A percentile compares a stretch with the other conserved stretches of the same genome.
Evolutionary conservation across 352 stramenopile genomes (phyloP).

Genomic region (Globisporangium nagaii): DNA sequence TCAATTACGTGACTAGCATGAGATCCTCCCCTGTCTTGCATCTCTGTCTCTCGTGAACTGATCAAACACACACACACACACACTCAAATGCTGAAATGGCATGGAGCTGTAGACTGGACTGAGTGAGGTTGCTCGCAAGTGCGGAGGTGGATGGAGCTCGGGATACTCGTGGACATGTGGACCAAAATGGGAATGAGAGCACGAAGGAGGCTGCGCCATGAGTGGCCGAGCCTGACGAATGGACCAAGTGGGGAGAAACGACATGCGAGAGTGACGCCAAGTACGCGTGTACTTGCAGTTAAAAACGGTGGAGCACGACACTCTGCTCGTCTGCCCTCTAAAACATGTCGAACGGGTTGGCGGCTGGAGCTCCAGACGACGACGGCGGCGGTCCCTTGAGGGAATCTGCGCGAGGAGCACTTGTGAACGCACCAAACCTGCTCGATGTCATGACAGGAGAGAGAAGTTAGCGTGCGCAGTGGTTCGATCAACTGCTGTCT

Average conservation of each 20-base stretch:
- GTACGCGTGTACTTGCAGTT: conserved; percentile 4
- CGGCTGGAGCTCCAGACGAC: conserved; percentile 20
- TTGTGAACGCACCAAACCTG: conserved; percentile 30
- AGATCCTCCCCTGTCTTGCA: conserved; percentile 28
- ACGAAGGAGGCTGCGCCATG: too few relatives aligned
- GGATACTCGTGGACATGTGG: too few relatives aligned
- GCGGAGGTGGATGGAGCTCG: too few relatives aligned
- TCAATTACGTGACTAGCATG: conserved; percentile 24
- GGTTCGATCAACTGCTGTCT: neutral
- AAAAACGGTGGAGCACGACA: neutral
- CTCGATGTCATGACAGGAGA: neutral
- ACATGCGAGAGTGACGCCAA: too few relatives aligned
- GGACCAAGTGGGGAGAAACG: too few relatives aligned
- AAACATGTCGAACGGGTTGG: conserved; percentile 86
- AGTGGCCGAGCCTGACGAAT: too few relatives aligned
- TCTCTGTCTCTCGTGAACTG: neutral
- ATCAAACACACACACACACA: too few relatives aligned
- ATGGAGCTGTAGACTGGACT: too few relatives aligned
- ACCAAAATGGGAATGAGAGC: too few relatives aligned
- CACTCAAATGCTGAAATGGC: too few relatives aligned
- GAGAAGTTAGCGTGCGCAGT: neutral
- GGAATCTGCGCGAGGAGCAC: conserved; percentile 28
- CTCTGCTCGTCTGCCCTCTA: conserved; percentile 18
- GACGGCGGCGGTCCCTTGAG: conserved; percentile 15
- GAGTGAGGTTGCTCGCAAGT: too few relatives aligned